phyloP scores from a whole-genome alignment of 306 rosid genomes.

The Castanea sativa region DNA sequence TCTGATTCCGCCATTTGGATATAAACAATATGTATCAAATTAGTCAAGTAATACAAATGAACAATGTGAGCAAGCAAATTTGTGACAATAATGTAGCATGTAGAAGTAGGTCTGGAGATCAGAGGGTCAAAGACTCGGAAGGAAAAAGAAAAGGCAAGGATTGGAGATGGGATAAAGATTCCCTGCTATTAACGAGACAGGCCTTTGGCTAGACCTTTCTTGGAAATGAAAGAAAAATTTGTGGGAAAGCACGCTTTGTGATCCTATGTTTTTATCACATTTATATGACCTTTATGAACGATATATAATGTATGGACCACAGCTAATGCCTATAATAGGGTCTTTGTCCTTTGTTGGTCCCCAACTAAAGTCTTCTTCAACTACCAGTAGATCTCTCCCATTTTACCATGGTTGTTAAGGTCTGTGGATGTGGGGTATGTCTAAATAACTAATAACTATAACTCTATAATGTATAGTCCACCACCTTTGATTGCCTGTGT shows the following conservation, averaged over 20 bases:
- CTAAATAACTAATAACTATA: too few relatives aligned
- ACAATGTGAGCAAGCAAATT: too few relatives aligned
- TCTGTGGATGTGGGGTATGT: too few relatives aligned
- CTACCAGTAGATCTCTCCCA: neutral
- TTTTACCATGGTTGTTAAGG: neutral
- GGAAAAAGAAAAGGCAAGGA: neutral
- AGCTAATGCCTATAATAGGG: neutral
- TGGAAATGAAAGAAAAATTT: constrained; percentile 82
- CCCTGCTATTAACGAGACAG: constrained; percentile 59
- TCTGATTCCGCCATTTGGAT: too few relatives aligned
- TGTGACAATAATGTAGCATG: too few relatives aligned
- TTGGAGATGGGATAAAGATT: constrained; percentile 47
- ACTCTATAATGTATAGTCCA: too few relatives aligned
- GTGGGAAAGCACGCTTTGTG: constrained; percentile 65
- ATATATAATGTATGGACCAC: constrained; percentile 41
- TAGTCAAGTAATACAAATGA: too few relatives aligned
- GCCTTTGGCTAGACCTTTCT: constrained; percentile 54
- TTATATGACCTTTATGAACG: neutral
- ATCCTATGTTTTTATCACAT: constrained; percentile 39
- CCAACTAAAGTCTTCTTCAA: neutral
- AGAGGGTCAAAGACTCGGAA: neutral
- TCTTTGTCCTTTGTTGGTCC: constrained; percentile 14
- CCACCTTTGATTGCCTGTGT: too few relatives aligned
- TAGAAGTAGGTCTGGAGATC: neutral
- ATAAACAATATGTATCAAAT: too few relatives aligned